Evolutionary conservation across 306 rosid genomes (phyloP).

Genomic region (Vicia faba): DNA sequence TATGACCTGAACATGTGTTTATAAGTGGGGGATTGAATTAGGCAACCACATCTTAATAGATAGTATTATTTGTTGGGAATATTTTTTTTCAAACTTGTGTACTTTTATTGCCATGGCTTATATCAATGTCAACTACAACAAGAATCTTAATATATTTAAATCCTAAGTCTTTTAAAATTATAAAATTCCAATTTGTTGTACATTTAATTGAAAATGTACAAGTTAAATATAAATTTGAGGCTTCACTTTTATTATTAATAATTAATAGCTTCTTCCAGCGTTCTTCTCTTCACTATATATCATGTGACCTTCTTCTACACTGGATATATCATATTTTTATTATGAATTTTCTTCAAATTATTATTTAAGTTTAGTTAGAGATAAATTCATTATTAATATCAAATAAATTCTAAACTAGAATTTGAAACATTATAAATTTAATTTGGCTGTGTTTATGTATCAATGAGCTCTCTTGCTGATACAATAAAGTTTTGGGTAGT

Average conservation of each 20-base stretch:
- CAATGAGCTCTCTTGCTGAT: not conserved
- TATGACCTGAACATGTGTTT: too few species aligned
- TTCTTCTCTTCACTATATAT: not conserved
- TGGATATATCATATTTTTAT: too few species aligned
- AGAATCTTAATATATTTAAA: slow-evolving; percentile 8
- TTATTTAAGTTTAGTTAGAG: too few species aligned
- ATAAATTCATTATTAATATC: not conserved
- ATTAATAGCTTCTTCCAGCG: not conserved
- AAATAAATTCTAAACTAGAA: too few species aligned
- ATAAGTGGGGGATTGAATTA: too few species aligned
- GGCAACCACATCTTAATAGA: too few species aligned
- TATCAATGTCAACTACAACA: not conserved
- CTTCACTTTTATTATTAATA: not conserved
- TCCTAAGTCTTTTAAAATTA: slow-evolving; percentile 1
- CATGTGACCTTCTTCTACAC: not conserved
- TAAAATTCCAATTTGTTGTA: not conserved
- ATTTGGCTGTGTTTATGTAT: not conserved
- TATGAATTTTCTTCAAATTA: not conserved
- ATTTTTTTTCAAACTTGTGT: not conserved
- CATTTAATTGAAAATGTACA: not conserved
- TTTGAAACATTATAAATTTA: too few species aligned
- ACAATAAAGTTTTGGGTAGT: not conserved
- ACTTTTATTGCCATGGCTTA: not conserved
- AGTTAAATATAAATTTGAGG: not conserved
- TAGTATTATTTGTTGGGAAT: not conserved